Evolutionary conservation across 345 rosid genomes (phyloP), one percentile per base, ranked within the genome.

Genomic region (Rhodamnia argentea): DNA sequence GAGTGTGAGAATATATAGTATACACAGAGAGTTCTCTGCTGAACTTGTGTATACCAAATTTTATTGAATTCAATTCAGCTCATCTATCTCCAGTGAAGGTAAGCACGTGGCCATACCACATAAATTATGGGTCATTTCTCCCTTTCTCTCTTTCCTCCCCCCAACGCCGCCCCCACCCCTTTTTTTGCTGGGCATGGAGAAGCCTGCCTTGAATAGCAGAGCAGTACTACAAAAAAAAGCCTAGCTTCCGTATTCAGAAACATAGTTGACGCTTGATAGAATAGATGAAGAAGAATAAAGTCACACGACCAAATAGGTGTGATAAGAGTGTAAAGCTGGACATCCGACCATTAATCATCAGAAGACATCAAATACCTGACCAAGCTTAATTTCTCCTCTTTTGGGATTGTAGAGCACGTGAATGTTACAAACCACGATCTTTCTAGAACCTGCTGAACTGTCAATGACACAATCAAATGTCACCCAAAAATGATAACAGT

Each of bases 361-460:
- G 82, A 57, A 86, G 50, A 87, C n/a, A 70, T 82, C 53, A 82
- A 86, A 59, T 93, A 96, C 99, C 99, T 96, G 98, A 85, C 99
- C 99, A 83, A 97, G 93, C 92, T 97, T 97, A 84, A 94, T 95
- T 88, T 97, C 99, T 86, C 99, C 99, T 89, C 99, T 92, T 92
- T 56, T 96, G 74, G 99, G 99, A 92, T 97, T 97, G 94, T 91
- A 97, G 70, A 96, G 95, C 85, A 96, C 99, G 29, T 97, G 99
- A 88, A 96, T 94, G 92, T 96, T 97, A 88, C 99, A 97, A 78
- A 96, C 47, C 83, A 94, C 95, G 83, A 97, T 95, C 88, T 91
- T 94, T 83, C 84, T 87, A 62, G 92, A 86, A 88, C 88, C 85
- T 44, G 86, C 59, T 37, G 92, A 87, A 87, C 98, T 96, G 95